Evolutionary conservation across 192 early-diverging fungal genomes (phyloP), one percentile per base, ranked within the genome.

Genomic region (Podila minutissima): DNA sequence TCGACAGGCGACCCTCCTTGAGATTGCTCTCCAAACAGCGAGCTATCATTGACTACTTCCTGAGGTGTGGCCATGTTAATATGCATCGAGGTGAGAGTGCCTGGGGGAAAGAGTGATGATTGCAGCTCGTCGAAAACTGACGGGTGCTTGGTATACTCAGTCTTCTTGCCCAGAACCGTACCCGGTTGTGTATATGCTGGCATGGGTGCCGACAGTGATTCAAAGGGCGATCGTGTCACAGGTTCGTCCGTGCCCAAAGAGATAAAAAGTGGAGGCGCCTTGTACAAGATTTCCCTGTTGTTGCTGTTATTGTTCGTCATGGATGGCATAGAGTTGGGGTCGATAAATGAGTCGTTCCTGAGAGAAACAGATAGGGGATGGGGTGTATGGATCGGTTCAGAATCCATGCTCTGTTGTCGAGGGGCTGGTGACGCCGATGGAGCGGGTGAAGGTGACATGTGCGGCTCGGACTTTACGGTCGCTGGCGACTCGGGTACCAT

Each of bases 31-130:
- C 69, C 77, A 68, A 79, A 79, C 13, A 81, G 59, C 5, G 33
- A 69, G 0, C 15, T 71, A 26, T 69, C 67, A 13, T 73, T 66
- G 1, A 81, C 66, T 17, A 81, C 71, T 32, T 81, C 77, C 62
- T 69, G 71, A 0, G 77, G 77, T 20, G 77, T 69, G 1, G 66
- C 71, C 77, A 81, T 81, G 28, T 67, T 58, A 31, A 61, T 69
- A 57, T 57, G 66, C 11, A 81, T 71, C 3, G 72, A 13, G 3
- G 77, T 68, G 1, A 81, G 57, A 11, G 77, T 73, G 28, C 77
- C 77, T 4, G 77, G 77, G 7, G 77, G 77, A 58, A 81, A 81
- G 11, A 81, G 59, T 24, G 77, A 81, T n/a, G 77, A 81, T 51
- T 81, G 77, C 5, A 81, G 63, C 32, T 81, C 77, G 46, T 81